Base-by-base conservation (phyloP, 441 rosid genomes). In the Erodium moschatum region DNA sequence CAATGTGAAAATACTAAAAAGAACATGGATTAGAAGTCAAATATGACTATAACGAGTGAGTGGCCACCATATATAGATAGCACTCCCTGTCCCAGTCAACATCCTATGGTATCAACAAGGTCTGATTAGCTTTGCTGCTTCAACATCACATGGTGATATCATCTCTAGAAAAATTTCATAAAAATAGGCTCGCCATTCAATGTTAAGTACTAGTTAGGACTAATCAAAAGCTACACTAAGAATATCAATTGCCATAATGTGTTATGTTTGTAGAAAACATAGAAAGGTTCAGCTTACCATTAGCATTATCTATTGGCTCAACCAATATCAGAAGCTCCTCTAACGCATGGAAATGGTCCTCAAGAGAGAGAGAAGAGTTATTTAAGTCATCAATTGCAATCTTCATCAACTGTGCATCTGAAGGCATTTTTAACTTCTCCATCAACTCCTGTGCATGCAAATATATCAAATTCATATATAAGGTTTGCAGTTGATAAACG, bases 281-380 rank as follows among this genome's bases (percentile, higher is more conserved):
- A 6, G 42, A 38, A 38, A 38, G 42, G 42, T 52, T 61, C 10
- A 0, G 44, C 64, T 24, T 82, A 90, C 98, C 97, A 79, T 92
- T 89, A 16, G 97, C 96, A 80, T 92, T 92, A 83, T 92, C 97
- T 2, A 90, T 82, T 35, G 98, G 92, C 78, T 90, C 97, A 58
- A 90, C 98, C 35, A 92, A 96, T 65, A 85, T 54, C 68, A 89
- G 77, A 74, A 92, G 91, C 74, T 92, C 98, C 56, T 86, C 81
- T 72, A 92, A 74, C 16, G 97, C 97, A 72, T 94, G 89, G 66
- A 81, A 82, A 66, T 72, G 90, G 77, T 87, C 92, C 69, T 86
- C 90, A 70, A 89, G 78, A 74, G 97, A 75, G 75, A 86, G 70
- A 48, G 92, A 83, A 10, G 87, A 82, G 68, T 89, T 90, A 12